Conservation (phyloP, 2,329 filamentous ascomycete genomes). For the Alternaria ventricosa region DNA sequence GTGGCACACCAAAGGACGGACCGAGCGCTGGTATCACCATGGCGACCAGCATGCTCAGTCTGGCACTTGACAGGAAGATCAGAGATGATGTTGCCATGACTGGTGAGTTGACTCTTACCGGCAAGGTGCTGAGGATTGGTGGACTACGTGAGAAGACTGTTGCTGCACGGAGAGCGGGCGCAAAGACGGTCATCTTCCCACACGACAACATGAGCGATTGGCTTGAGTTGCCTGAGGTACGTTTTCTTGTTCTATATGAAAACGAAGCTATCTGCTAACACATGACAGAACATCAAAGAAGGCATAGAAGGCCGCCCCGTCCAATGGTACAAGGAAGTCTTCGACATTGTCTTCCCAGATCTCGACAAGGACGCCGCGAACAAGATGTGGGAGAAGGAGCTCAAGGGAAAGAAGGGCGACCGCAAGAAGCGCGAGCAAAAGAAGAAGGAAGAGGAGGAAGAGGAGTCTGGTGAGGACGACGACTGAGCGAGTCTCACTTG, state of each 20-base stretch:
- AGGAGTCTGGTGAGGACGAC: conserved; percentile 41
- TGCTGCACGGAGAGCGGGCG: conserved; percentile 88
- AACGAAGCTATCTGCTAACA: conserved; percentile 17
- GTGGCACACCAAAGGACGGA: conserved; percentile 91
- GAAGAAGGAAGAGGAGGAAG: conserved; percentile 59
- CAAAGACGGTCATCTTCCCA: conserved; percentile 93
- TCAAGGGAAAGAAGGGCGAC: conserved; percentile 51
- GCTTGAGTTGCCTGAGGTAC: conserved; percentile 93
- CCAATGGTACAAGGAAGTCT: conserved; percentile 93
- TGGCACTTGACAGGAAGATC: conserved; percentile 80
- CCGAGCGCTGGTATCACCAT: conserved; percentile 88
- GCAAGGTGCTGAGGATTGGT: conserved; percentile 94
- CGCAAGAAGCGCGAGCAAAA: conserved; percentile 44
- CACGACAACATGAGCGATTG: conserved; percentile 96
- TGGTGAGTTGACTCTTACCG: conserved; percentile 93
- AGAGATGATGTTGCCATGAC: conserved; percentile 96
- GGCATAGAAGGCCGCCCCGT: conserved; percentile 91
- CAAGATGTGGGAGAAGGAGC: conserved; percentile 70
- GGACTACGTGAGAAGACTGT: conserved; percentile 97
- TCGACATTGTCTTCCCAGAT: conserved; percentile 85
- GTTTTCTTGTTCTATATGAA: conserved; percentile 39
- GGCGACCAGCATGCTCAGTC: conserved; percentile 88
- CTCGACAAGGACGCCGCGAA: conserved; percentile 77
- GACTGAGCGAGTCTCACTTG: conserved; percentile 24
- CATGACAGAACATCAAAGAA: conserved; percentile 89